Evolutionary conservation across 805 yeast genomes (phyloP).

Genomic region (Candida michaelii): DNA sequence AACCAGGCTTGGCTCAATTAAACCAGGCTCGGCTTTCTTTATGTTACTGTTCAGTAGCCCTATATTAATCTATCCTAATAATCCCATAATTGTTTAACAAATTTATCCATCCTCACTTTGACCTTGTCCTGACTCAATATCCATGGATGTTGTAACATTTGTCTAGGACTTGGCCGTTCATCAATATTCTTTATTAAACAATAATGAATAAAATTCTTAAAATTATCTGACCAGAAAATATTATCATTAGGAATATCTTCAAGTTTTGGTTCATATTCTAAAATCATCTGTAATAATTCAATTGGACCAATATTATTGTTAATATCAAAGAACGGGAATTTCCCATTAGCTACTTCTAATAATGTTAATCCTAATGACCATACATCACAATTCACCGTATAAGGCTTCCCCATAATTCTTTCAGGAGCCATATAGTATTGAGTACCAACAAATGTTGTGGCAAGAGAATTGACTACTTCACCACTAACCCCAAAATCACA

Average conservation of each 20-base stretch:
- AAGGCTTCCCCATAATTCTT: slow-evolving; percentile 92
- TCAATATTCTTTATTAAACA: slow-evolving; percentile 78
- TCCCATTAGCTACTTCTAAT: slow-evolving; percentile 90
- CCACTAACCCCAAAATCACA: slow-evolving; percentile 99
- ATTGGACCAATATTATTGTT: slow-evolving; percentile 56
- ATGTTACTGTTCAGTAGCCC: too few species aligned
- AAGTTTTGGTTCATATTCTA: slow-evolving; percentile 78
- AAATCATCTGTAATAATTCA: slow-evolving; percentile 76
- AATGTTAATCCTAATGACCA: slow-evolving; percentile 88
- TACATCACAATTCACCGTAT: slow-evolving; percentile 91
- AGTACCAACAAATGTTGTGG: slow-evolving; percentile 96
- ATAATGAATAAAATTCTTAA: slow-evolving; percentile 77
- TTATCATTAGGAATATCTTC: slow-evolving; percentile 74
- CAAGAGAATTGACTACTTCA: slow-evolving; percentile 90
- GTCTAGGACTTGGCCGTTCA: slow-evolving; percentile 88
- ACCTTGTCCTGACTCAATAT: slow-evolving; percentile 69
- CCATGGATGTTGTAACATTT: slow-evolving; percentile 95
- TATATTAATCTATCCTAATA: slow-evolving; percentile 7
- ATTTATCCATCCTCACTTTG: slow-evolving; percentile 80
- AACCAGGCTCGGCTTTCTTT: too few species aligned
- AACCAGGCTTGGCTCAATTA: too few species aligned
- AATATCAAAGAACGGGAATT: slow-evolving; percentile 66
- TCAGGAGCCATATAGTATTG: slow-evolving; percentile 99
- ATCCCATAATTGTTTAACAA: slow-evolving; percentile 74
- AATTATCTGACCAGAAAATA: slow-evolving; percentile 78